A percentile compares a stretch with the other conserved stretches of the same genome.
Evolutionary conservation across 1,139 yeast genomes (phyloP).

Genomic region (Suhomyces anneliseae): DNA sequence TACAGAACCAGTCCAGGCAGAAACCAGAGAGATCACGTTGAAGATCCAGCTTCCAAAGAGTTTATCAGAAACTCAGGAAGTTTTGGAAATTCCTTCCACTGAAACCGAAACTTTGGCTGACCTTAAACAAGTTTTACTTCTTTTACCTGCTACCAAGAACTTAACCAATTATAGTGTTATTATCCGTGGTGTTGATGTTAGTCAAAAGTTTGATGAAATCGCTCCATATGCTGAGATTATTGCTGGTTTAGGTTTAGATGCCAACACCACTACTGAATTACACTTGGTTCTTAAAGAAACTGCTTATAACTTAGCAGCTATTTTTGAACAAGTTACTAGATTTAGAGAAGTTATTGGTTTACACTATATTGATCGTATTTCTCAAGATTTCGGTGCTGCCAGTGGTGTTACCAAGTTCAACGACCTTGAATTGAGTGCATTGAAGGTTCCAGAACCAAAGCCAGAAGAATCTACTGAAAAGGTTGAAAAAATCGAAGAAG

Average conservation of each 20-base stretch:
- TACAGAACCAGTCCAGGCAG: slow-evolving; percentile 15
- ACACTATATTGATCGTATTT: slow-evolving; percentile 39
- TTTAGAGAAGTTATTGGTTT: slow-evolving; percentile 48
- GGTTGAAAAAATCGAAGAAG: background rate
- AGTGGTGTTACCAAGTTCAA: slow-evolving; percentile 28
- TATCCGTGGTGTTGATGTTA: slow-evolving; percentile 36
- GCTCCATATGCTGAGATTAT: slow-evolving; percentile 33
- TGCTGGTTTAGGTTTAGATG: slow-evolving; percentile 22
- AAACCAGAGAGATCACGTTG: slow-evolving; percentile 25
- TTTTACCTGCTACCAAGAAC: slow-evolving; percentile 56
- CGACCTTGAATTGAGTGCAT: slow-evolving; percentile 28
- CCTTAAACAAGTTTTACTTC: slow-evolving; percentile 56
- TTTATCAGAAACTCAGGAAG: slow-evolving; percentile 20
- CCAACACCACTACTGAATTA: slow-evolving; percentile 18
- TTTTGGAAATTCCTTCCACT: slow-evolving; percentile 34
- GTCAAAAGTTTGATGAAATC: slow-evolving; percentile 34
- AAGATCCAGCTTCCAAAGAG: slow-evolving; percentile 35
- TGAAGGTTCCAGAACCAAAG: slow-evolving; percentile 16
- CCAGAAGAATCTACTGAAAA: background rate
- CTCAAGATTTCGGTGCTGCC: slow-evolving; percentile 22
- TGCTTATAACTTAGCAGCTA: slow-evolving; percentile 40
- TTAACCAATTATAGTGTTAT: slow-evolving; percentile 60
- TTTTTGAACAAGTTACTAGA: slow-evolving; percentile 41
- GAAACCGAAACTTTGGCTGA: slow-evolving; percentile 54
- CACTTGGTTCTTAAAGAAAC: slow-evolving; percentile 29